phyloP scores from a whole-genome alignment of 2,329 filamentous ascomycete genomes.

The Parastagonospora nodorum region DNA sequence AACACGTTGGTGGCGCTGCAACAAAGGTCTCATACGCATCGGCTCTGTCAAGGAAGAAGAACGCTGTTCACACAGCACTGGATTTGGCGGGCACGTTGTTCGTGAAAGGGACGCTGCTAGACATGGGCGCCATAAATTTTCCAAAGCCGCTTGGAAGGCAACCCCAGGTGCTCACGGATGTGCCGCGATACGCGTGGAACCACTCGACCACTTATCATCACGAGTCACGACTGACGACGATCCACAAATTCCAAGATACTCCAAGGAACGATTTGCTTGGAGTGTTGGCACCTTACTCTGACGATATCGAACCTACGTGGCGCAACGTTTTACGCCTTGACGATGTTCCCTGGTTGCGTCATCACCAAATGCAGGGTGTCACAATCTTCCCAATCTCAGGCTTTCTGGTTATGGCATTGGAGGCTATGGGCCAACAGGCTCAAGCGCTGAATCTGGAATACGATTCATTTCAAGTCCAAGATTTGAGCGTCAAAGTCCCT shows the following conservation, averaged over 20 bases:
- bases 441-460: conserved; percentile 12
- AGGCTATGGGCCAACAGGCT: conserved; percentile 31
- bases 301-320: conserved; percentile 46
- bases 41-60: conserved; percentile 29
- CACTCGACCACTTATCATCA: conserved; percentile 31
- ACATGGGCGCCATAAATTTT: conserved; percentile 31
- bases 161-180: conserved; percentile 22
- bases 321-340: conserved; percentile 51
- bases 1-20: conserved; percentile 16
- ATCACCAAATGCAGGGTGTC: conserved; percentile 50
- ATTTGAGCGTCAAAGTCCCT: conserved; percentile 23
- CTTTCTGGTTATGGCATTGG: conserved; percentile 38
- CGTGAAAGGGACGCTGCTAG: conserved; percentile 16
- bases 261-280: conserved; percentile 28
- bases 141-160: conserved; percentile 23
- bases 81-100: conserved; percentile 19
- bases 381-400: conserved; percentile 42
- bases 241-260: conserved; percentile 17
- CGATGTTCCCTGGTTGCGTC: conserved; percentile 53
- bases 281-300: conserved; percentile 27
- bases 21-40: conserved; percentile 17
- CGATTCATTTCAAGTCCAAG: conserved; percentile 21
- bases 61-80: conserved; percentile 24
- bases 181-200: conserved; percentile 41
- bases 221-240: conserved; percentile 11